phyloP scores from a whole-genome alignment of 768 basidiomycete species.

The Termitomyces heimii region DNA sequence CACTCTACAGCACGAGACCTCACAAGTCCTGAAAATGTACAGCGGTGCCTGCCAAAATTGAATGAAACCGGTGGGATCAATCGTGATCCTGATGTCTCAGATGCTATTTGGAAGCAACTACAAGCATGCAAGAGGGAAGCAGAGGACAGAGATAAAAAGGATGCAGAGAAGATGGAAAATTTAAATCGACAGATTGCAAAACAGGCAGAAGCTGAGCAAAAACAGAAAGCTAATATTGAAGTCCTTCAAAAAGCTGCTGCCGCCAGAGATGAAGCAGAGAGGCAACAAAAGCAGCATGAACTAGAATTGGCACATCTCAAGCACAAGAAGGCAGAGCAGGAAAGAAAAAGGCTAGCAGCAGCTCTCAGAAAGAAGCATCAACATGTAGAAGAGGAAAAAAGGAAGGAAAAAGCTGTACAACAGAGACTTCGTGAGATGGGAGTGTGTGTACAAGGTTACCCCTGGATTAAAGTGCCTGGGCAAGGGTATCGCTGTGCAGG shows the following conservation, averaged over 20 bases:
- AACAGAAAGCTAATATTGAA: slow-evolving; percentile 16
- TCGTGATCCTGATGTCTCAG: slow-evolving; percentile 48
- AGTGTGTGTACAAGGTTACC: slow-evolving; percentile 28
- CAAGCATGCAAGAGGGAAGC: slow-evolving; percentile 32
- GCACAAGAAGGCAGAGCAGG: slow-evolving; percentile 10
- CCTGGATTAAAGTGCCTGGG: slow-evolving; percentile 13
- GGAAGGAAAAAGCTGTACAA: slow-evolving; percentile 35
- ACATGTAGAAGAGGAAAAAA: slow-evolving; percentile 18
- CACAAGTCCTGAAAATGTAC: not conserved
- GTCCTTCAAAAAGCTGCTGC: slow-evolving; percentile 11
- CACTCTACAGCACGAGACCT: not conserved
- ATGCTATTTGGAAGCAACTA: slow-evolving; percentile 45
- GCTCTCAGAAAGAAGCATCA: slow-evolving; percentile 1
- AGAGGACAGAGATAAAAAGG: slow-evolving; percentile 10
- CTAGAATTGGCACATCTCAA: slow-evolving; percentile 18
- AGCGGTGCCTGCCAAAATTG: not conserved
- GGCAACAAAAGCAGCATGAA: slow-evolving; percentile 23
- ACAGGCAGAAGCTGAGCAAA: slow-evolving; percentile 13
- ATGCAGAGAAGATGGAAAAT: slow-evolving; percentile 4
- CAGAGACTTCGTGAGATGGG: slow-evolving; percentile 42
- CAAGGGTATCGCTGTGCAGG: slow-evolving; percentile 20
- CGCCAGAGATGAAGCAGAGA: slow-evolving; percentile 19
- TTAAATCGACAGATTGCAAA: slow-evolving; percentile 13
- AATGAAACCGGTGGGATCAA: not conserved
- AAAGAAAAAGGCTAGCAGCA: not conserved